Conservation (phyloP, 2,329 filamentous ascomycete genomes). For the Coniochaeta ligniaria region DNA sequence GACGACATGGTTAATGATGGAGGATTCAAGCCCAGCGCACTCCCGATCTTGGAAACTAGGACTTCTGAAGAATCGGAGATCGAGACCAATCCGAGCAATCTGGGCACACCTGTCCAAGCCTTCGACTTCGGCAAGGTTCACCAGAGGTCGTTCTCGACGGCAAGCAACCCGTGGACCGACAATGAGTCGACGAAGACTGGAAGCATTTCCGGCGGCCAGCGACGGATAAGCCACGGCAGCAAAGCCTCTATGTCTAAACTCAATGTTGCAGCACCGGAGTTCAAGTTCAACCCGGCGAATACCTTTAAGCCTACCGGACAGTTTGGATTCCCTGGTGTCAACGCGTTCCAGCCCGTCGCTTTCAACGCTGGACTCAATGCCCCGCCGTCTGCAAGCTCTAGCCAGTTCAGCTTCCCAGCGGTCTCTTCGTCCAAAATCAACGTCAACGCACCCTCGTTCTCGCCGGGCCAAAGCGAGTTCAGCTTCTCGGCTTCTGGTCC, state of each 20-base stretch:
- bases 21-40: conserved; percentile 28
- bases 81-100: conserved; percentile 66
- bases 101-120: conserved; percentile 54
- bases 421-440: conserved; percentile 51
- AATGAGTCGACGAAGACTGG: conserved; percentile 28
- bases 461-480: conserved; percentile 57
- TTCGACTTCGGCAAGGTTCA: conserved; percentile 42
- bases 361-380: conserved; percentile 31
- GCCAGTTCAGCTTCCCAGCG: conserved; percentile 33
- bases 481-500: conserved; percentile 60
- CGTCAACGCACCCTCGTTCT: conserved; percentile 63
- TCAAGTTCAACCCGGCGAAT: conserved; percentile 62
- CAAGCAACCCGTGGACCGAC: conserved; percentile 59
- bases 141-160: conserved; percentile 45
- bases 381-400: conserved; percentile 27
- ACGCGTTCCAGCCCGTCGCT: conserved; percentile 39
- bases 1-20: conserved; percentile 38
- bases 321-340: conserved; percentile 39
- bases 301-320: conserved; percentile 42
- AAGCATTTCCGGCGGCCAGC: conserved; percentile 26
- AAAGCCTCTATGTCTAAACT: conserved; percentile 70
- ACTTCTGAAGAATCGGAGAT: conserved; percentile 56
- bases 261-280: conserved; percentile 84
- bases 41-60: conserved; percentile 30
- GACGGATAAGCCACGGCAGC: conserved; percentile 52